Conservation (phyloP, 257 asterid genomes). For the Verbascum thapsus region DNA sequence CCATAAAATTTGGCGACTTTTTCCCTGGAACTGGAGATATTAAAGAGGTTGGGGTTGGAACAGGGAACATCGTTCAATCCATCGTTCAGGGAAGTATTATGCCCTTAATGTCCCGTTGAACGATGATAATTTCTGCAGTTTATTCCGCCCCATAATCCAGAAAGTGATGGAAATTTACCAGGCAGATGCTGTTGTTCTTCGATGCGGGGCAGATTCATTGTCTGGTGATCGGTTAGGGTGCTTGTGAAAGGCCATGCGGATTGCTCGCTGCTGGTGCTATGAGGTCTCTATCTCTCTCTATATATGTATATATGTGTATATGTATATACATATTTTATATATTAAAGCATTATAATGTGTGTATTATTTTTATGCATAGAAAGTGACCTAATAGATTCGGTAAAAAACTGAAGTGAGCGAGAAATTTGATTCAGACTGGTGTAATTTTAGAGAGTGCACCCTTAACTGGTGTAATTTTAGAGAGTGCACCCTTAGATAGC, state of each 20-base stretch:
- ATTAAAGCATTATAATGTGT: too few relatives aligned
- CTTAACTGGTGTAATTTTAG: too few relatives aligned
- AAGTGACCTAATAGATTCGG: too few relatives aligned
- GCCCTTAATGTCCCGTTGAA: slow-evolving; percentile 51
- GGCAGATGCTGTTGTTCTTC: slow-evolving; percentile 56
- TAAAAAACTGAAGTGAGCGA: too few relatives aligned
- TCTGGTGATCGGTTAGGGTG: slow-evolving; percentile 53
- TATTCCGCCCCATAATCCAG: slow-evolving; percentile 47
- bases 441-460: too few relatives aligned
- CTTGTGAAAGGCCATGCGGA: slow-evolving; percentile 57
- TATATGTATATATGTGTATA: background rate
- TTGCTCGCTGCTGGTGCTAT: slow-evolving; percentile 61
- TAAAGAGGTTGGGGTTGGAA: slow-evolving; percentile 36
- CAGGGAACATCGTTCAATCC: too few relatives aligned
- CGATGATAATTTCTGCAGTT: slow-evolving; percentile 42
- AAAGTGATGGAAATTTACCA: slow-evolving; percentile 52
- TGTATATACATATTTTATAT: background rate
- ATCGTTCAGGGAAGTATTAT: slow-evolving; percentile 53
- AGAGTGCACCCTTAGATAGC: too few relatives aligned
- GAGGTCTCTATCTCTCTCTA: slow-evolving; percentile 38
- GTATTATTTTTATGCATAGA: too few relatives aligned
- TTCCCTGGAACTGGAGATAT: slow-evolving; percentile 55
- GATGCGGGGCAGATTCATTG: slow-evolving; percentile 55
- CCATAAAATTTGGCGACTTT: slow-evolving; percentile 50
- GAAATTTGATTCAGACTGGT: too few relatives aligned